Base-by-base conservation (phyloP, 768 basidiomycete genomes). In the Omphalotus guepiniiformis region DNA sequence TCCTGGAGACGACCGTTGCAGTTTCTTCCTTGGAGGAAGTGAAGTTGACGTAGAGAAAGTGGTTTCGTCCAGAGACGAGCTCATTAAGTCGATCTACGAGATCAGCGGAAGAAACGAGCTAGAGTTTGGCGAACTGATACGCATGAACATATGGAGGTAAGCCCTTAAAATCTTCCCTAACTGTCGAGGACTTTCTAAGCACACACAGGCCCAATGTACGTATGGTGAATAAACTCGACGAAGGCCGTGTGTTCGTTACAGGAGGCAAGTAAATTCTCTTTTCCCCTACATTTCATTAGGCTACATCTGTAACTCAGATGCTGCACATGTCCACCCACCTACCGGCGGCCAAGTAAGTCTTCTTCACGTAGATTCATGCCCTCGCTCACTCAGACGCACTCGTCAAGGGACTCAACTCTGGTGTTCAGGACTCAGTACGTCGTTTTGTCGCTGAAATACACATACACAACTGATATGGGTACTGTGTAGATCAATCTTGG, bases 361-460 rank as follows among this genome's bases (percentile, higher is more conserved):
- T 19, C n/a, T 25, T 25, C 15, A 5, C 15, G 15, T 35, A 9
- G 28, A 47, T 26, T 23, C 29, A 25, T 28, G 16, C 15, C 5
- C 8, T 9, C 18, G 40, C 22, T 41, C 9, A 27, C 37, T 9
- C 45, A 55, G 58, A 1, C 6, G 13, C 27, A 23, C 1, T 6
- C 13, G 57, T 55, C 3, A 60, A 68, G 47, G 63, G 63, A 4
- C 47, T 64, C 40, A 64, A 64, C 35, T 58, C 52, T 25, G 50
- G 54, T 41, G 55, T 60, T 26, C 62, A 64, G 39, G 62, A 63
- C 47, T 50, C 62, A 9, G 59, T 58, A 23, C 42, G 55, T 54
- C 15, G 2, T 34, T 25, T 6, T 29, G 22, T 19, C 23, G 25
- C 32, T 26, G 35, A 39, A 9, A 9, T 2, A 13, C 32, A 19